phyloP scores from a whole-genome alignment of 202 grass and related monocot genomes.

The Panicum hallii region DNA sequence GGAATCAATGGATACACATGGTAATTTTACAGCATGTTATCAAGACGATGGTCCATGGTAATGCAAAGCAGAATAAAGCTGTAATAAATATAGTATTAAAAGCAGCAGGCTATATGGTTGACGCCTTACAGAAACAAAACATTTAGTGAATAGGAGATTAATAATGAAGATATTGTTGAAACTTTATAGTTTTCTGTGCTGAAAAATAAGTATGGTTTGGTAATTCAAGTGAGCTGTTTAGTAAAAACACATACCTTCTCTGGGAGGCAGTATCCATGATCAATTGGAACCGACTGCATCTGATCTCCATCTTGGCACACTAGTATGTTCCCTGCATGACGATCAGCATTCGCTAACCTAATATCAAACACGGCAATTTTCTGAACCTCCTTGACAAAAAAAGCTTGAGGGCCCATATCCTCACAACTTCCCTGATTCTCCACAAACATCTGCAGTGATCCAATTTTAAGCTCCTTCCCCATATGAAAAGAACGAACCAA shows the following conservation, averaged over 20 bases:
- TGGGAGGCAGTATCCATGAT: slow-evolving; percentile 75
- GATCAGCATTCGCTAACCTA: slow-evolving; percentile 62
- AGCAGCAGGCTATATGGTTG: background rate
- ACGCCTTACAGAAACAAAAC: background rate
- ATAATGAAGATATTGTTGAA: background rate
- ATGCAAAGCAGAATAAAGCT: background rate
- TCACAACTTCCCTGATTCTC: slow-evolving; percentile 56
- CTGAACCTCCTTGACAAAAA: slow-evolving; percentile 58
- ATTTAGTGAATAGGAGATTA: background rate
- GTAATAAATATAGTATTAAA: background rate
- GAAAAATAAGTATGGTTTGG: background rate
- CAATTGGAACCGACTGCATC: slow-evolving; percentile 53
- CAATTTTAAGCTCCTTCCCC: slow-evolving; percentile 38
- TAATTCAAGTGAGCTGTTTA: background rate
- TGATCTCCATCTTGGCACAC: slow-evolving; percentile 46
- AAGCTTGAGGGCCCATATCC: slow-evolving; percentile 50
- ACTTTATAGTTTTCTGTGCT: slow-evolving; percentile 5
- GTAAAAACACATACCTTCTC: slow-evolving; percentile 45
- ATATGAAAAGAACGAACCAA: slow-evolving; percentile 47
- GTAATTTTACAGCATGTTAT: slow-evolving; percentile 18
- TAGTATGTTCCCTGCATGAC: slow-evolving; percentile 61
- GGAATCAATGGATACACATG: background rate
- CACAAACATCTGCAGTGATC: slow-evolving; percentile 61
- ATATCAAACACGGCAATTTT: slow-evolving; percentile 64
- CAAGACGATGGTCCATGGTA: slow-evolving; percentile 49